A percentile compares a stretch with the other conserved stretches of the same genome.
Evolutionary conservation across 2,329 filamentous ascomycete species (phyloP).

Genomic region (Chaetothyriales sp.): DNA sequence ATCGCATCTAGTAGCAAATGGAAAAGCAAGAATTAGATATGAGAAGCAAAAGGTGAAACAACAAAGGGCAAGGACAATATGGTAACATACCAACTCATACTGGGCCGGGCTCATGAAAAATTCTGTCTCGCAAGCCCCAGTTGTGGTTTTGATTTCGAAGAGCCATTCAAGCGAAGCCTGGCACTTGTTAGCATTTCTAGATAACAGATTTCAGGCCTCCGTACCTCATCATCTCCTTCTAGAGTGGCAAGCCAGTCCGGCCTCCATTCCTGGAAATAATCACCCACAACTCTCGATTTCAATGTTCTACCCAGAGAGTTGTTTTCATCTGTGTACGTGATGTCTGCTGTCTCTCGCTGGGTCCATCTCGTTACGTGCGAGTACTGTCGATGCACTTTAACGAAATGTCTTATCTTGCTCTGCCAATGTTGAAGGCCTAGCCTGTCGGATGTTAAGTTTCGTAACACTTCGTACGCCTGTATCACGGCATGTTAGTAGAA

Average conservation of each 20-base stretch:
- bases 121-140: slow-evolving; percentile 7
- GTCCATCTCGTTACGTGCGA: not conserved
- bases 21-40: too few relatives aligned
- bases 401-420: slow-evolving; percentile 9
- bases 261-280: not conserved
- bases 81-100: slow-evolving; percentile 1
- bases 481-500: slow-evolving; percentile 1
- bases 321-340: slow-evolving; percentile 2
- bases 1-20: not conserved
- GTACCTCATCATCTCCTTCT: not conserved
- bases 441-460: not conserved
- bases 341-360: slow-evolving; percentile 7
- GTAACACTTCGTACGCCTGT: slow-evolving; percentile 3
- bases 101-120: slow-evolving; percentile 11
- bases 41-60: too few relatives aligned
- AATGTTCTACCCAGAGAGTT: too few relatives aligned
- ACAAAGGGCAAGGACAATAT: too few relatives aligned
- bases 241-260: slow-evolving; percentile 1
- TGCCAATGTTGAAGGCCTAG: slow-evolving; percentile 7
- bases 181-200: slow-evolving; percentile 1
- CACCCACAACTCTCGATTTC: not conserved
- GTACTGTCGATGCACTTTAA: slow-evolving; percentile 5
- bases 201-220: not conserved
- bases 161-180: slow-evolving; percentile 7
- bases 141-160: slow-evolving; percentile 11